These are phyloP conservation scores for Rosa hybrid DNA, from an alignment of 331 rosid species.

Conservation along the genomic window DNA sequence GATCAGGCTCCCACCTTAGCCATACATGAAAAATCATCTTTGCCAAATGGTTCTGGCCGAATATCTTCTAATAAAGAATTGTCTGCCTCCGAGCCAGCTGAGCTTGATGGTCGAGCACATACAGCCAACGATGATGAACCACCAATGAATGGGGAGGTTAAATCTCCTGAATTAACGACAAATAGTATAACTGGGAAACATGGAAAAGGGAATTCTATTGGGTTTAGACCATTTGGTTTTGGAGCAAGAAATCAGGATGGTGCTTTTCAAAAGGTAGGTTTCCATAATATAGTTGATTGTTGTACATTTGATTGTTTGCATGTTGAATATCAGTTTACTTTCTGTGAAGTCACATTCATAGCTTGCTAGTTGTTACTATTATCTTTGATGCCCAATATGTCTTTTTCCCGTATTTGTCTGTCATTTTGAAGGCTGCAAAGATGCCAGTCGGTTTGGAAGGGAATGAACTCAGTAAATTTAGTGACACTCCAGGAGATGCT, in stretches of 20 bases:
- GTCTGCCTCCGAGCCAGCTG: constrained; percentile 45
- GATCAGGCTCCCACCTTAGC: constrained; percentile 85
- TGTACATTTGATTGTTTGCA: constrained; percentile 17
- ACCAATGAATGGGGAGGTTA: constrained; percentile 56
- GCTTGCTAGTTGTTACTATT: background rate
- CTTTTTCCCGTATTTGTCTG: constrained; percentile 32
- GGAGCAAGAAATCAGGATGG: constrained; percentile 68
- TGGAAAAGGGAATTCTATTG: constrained; percentile 58
- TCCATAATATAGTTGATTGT: constrained; percentile 24
- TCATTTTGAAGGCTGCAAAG: constrained; percentile 68
- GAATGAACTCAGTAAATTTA: constrained; percentile 88
- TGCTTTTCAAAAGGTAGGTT: constrained; percentile 66
- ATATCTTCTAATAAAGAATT: constrained; percentile 48
- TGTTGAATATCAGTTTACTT: background rate
- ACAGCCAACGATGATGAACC: constrained; percentile 46
- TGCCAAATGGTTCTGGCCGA: constrained; percentile 48
- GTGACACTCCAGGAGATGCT: constrained; percentile 99
- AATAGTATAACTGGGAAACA: constrained; percentile 37
- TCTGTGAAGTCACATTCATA: background rate
- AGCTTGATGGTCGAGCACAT: constrained; percentile 46
- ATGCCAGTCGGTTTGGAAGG: constrained; percentile 58
- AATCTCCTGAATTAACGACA: constrained; percentile 58
- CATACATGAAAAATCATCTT: constrained; percentile 59
- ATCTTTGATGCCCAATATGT: background rate
- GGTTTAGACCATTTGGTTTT: constrained; percentile 64